Evolutionary conservation across 1,139 yeast species (phyloP), one percentile per base, ranked within the genome.

Genomic region (Casaregolazyma suthepensis): DNA sequence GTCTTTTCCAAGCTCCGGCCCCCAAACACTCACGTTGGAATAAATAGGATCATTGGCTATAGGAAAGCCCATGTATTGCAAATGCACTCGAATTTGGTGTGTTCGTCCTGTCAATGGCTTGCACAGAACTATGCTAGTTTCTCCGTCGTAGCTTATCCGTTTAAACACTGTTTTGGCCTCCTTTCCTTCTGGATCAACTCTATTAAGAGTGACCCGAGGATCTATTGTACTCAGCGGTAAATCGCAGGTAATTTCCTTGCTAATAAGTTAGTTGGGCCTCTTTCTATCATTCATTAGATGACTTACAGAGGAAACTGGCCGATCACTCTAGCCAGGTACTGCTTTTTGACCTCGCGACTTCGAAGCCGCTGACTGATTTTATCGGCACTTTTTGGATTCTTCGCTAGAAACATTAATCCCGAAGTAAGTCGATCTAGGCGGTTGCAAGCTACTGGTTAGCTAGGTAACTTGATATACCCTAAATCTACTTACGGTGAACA

Each of bases 21-120:
- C 96, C 96, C 96, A 90, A 1, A 87, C 82, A 19, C 69, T 68
- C 20, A 77, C 77, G 55, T 84, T 83, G 1, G 84, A 74, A 60
- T 93, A 93, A 0, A 93, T 78, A 0, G 98, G 98, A 68, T 93
- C 99, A 67, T 93, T 93, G 29, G 96, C 96, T 51, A 93, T 93
- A 0, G 99, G 96, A 62, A 80, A 81, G 0, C 97, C 96, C 26
- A 93, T 64, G 61, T 77, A 86, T 68, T 91, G 97, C 53, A 93
- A 71, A 71, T 93, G 99, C 0, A 93, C 96, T 53, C 99, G 73
- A 51, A 93, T 89, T 66, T 93, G 99, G 67, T 93, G 99, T 0
- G 98, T 88, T 63, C 99, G 76, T 0, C 99, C 99, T 0, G 99
- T 91, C 18, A 79, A 70, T 0, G 99, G 99, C 57, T 74, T 78